Base-by-base conservation (phyloP, 129 eudicot species). In the Centella asiatica region DNA sequence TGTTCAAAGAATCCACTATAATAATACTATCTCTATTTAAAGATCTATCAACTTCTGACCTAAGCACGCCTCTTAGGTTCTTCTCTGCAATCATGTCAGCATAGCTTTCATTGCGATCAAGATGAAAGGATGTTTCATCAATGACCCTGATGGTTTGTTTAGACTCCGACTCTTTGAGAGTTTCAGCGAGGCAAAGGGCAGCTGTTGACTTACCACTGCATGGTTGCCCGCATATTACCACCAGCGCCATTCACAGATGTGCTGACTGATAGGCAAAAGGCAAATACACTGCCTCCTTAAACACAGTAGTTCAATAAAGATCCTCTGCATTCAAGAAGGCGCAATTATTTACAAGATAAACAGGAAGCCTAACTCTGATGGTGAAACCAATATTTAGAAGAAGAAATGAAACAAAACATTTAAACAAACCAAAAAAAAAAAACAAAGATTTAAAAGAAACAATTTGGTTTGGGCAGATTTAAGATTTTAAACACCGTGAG, bases 21-120 rank as follows among this genome's bases (percentile, higher is more conserved):
- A 87, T 70, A 27, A 92, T 87, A 54, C 42, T 85, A 42, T 92
- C 96, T 77, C 72, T 82, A 24, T 95, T 77, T 24, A 92, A 51
- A 8, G 96, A 87, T 76, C 96, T 76, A 54, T 92, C 99, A n/a
- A 92, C 99, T 87, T 92, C 99, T 0, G 99, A 92, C 71, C 99
- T 87, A 73, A 92, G 81, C 32, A 92, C 85, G 19, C 99, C 99
- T 69, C 99, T 80, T 57, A 92, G 53, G 58, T 92, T 92, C 73
- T 92, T 92, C 76, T 92, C 99, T 15, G 90, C 81, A 26, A 80
- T 65, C 99, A 87, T 92, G 71, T 82, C 74, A 34, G 95, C 96
- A 65, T 92, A 92, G 80, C 82, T 80, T 80, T 87, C 76, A 77
- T 92, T 82, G 31, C 96, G 95, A 44, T 76, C 81, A 36, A 92